Evolutionary conservation across 805 yeast species (phyloP).

Genomic region (Metschnikowia colocasiae): DNA sequence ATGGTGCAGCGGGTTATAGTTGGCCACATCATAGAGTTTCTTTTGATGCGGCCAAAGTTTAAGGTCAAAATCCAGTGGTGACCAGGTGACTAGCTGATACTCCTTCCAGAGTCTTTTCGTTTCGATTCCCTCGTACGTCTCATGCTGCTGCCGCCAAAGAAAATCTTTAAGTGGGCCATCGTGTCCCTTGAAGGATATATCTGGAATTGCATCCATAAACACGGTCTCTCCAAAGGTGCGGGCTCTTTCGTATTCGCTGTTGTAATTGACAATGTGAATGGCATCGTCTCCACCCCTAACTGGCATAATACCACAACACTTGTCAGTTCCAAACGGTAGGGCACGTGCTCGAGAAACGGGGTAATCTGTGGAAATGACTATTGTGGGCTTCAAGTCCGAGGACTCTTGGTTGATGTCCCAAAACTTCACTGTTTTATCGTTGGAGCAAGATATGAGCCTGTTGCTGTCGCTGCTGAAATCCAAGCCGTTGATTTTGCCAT

Average conservation of each 20-base stretch:
- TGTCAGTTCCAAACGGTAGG: conserved; percentile 75
- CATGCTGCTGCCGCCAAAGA: conserved; percentile 66
- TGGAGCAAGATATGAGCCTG: conserved; percentile 75
- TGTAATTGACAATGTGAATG: conserved; percentile 52
- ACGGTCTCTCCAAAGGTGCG: conserved; percentile 25
- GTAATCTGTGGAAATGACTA: conserved; percentile 64
- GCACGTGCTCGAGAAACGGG: conserved; percentile 89
- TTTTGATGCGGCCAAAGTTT: conserved; percentile 68
- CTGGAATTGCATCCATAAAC: conserved; percentile 16
- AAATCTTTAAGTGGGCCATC: conserved; percentile 83
- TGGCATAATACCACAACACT: conserved; percentile 85
- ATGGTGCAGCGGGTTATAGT: conserved; percentile 36
- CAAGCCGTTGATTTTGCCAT: conserved; percentile 83
- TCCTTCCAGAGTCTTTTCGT: conserved; percentile 64
- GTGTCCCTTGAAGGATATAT: conserved; percentile 71
- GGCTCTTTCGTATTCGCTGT: conserved; percentile 30
- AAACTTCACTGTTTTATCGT: conserved; percentile 69
- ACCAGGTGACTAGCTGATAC: conserved; percentile 91
- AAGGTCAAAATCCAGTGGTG: conserved; percentile 74
- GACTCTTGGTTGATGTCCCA: conserved; percentile 11
- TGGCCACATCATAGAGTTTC: conserved; percentile 33
- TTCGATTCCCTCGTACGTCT: conserved; percentile 42
- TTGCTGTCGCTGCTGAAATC: conserved; percentile 68
- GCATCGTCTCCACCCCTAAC: conserved; percentile 77
- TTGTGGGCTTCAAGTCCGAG: conserved; percentile 38